phyloP scores from a whole-genome alignment of 169 alveolate species.

The Eimeria maxima region DNA sequence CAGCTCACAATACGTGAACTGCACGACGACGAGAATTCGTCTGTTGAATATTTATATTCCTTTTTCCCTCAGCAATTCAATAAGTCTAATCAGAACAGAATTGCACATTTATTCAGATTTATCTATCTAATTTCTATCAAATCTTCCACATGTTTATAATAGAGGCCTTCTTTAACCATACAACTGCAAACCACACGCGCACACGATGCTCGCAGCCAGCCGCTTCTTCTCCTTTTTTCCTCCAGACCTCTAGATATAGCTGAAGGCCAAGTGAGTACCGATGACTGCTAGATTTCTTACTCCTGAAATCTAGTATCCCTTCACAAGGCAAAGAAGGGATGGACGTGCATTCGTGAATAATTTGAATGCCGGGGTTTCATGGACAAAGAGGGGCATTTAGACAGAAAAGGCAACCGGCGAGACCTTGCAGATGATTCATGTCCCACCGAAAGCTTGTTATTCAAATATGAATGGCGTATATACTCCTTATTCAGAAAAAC shows the following conservation, averaged over 20 bases:
- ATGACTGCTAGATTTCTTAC: not conserved
- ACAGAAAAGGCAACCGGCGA: constrained; percentile 3
- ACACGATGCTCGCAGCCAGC: not conserved
- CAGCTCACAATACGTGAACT: not conserved
- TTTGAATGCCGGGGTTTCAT: not conserved
- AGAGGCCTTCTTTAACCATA: no score
- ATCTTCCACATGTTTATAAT: not conserved
- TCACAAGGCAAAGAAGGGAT: not conserved
- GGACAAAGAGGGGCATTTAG: not conserved
- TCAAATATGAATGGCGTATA: not conserved
- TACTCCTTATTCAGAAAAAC: not conserved
- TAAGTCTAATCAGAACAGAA: not conserved
- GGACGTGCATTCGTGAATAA: not conserved
- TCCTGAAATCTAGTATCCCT: not conserved
- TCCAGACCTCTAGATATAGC: not conserved
- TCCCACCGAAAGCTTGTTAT: not conserved
- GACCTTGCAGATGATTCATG: not conserved
- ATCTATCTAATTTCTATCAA: not conserved
- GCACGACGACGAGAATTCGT: not conserved
- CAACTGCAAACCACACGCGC: not conserved
- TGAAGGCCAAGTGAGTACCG: not conserved
- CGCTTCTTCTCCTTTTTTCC: not conserved
- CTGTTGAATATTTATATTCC: not conserved
- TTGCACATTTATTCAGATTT: not conserved
- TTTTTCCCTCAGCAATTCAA: not conserved